Base-by-base conservation (phyloP, 1,139 yeast species). In the Pichia sp. region DNA sequence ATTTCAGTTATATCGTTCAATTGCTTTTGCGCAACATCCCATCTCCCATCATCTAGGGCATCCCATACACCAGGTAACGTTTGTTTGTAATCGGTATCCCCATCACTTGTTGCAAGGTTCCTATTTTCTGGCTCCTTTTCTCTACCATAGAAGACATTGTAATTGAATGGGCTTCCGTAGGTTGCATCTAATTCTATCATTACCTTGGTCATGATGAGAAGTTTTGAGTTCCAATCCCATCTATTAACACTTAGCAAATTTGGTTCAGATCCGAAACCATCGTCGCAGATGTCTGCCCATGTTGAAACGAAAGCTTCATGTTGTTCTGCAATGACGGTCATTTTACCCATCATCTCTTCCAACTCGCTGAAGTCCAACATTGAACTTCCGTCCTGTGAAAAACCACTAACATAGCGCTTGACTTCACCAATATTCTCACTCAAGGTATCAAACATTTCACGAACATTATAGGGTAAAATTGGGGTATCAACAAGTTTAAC, bases 151-250 rank as follows among this genome's bases (percentile, higher is more conserved):
- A 92, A 64, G 1, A 76, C 68, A 65, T 90, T 90, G 64, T 79
- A 76, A 65, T 81, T 87, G 74, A 95, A 92, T 23, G 81, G 75
- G 49, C 96, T 75, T 5, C 72, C 67, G 4, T 79, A 78, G 8
- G 79, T 67, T 1, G 85, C 83, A 19, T 70, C 74, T 4, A 75
- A 70, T 19, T 75, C 71, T 30, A 84, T 64, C 60, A 87, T 75
- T 29, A 75, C 73, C 61, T 79, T 79, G 60, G 84, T 87, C 55
- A 89, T 75, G 16, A 73, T 70, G 16, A 81, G 70, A 66, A 90
- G 71, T 58, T 82, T 81, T 34, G 82, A 78, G 70, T 92, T 92
- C 90, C 95, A 87, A 58, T 80, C 81, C 85, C 90, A 81, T 63
- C 98, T 76, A 61, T 81, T 83, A 57, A 84, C 78, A 0, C 92